phyloP scores from a whole-genome alignment of 805 yeast species.

The Cyberlindnera xishuangbannaensis region DNA sequence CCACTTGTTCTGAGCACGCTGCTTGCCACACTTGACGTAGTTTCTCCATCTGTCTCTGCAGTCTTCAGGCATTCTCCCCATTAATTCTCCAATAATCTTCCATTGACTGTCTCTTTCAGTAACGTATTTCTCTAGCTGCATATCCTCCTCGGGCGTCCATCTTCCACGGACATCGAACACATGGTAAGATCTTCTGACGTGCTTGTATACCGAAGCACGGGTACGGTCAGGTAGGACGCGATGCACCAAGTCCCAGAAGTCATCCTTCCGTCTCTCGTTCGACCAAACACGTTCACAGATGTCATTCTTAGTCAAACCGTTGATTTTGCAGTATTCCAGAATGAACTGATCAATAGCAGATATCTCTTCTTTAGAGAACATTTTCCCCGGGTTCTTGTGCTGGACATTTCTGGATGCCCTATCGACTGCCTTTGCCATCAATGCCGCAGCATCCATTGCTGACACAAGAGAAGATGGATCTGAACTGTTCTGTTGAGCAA shows the following conservation, averaged over 20 bases:
- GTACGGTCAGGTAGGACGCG: constrained; percentile 79
- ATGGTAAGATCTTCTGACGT: constrained; percentile 85
- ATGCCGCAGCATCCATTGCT: background rate
- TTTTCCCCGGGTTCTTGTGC: constrained; percentile 13
- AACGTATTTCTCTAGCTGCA: constrained; percentile 54
- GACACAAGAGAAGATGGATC: no score
- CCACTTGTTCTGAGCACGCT: constrained; percentile 79
- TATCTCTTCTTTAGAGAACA: constrained; percentile 61
- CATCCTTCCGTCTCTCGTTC: constrained; percentile 76
- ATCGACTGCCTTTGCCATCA: constrained; percentile 31
- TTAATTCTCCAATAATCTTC: constrained; percentile 72
- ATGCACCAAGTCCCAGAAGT: constrained; percentile 81
- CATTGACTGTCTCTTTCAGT: constrained; percentile 74
- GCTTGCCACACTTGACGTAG: constrained; percentile 84
- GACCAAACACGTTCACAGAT: constrained; percentile 87
- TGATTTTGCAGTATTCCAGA: constrained; percentile 57
- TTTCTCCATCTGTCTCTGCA: constrained; percentile 96
- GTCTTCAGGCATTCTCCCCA: constrained; percentile 97
- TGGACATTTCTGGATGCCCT: constrained; percentile 31
- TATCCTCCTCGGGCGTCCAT: constrained; percentile 85
- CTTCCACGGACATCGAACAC: constrained; percentile 82
- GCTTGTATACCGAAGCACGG: constrained; percentile 87
- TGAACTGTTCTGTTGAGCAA: no score
- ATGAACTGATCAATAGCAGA: constrained; percentile 70
- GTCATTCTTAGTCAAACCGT: constrained; percentile 57